phyloP scores from a whole-genome alignment of 768 basidiomycete genomes.

The Lyophyllum decastes region DNA sequence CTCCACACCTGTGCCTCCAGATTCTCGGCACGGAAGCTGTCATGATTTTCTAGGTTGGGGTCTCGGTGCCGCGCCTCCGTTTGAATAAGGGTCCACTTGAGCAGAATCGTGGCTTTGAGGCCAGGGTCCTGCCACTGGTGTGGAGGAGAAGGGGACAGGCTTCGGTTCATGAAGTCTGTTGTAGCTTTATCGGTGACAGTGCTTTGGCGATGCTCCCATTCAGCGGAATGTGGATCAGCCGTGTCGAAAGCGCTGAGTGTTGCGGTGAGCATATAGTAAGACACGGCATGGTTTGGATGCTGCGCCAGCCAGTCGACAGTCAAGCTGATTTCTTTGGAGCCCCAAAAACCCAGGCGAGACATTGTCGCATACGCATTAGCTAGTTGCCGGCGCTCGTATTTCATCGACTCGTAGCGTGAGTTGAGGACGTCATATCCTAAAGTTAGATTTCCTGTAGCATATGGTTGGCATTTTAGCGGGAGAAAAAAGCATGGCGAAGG shows the following conservation, averaged over 20 bases:
- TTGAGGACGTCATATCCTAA: conserved; percentile 70
- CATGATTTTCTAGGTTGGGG: conserved; percentile 59
- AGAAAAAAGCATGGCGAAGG: neutral
- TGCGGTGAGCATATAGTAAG: conserved; percentile 67
- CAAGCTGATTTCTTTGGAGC: conserved; percentile 58
- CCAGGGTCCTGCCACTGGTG: conserved; percentile 67
- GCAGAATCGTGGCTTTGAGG: conserved; percentile 70
- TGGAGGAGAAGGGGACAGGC: conserved; percentile 44
- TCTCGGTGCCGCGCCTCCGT: conserved; percentile 75
- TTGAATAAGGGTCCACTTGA: conserved; percentile 88
- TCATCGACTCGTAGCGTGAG: conserved; percentile 71
- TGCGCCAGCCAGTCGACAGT: conserved; percentile 72
- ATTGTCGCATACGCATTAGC: conserved; percentile 64
- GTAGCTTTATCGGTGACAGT: conserved; percentile 48
- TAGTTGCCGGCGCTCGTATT: conserved; percentile 71
- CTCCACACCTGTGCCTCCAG: conserved; percentile 82
- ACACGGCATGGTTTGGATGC: conserved; percentile 68
- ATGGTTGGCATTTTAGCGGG: neutral
- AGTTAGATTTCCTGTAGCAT: conserved; percentile 39
- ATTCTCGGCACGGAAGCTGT: conserved; percentile 73
- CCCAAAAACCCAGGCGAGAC: conserved; percentile 62
- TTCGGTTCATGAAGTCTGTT: conserved; percentile 60
- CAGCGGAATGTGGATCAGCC: conserved; percentile 51
- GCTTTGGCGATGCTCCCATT: conserved; percentile 45
- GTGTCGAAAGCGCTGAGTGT: conserved; percentile 69